Percentiles rank a stretch among this genome's conserved stretches.
Evolutionary conservation across 1,284 basidiomycete species (phyloP).

Genomic region (Tetrapyrgos nigripes): DNA sequence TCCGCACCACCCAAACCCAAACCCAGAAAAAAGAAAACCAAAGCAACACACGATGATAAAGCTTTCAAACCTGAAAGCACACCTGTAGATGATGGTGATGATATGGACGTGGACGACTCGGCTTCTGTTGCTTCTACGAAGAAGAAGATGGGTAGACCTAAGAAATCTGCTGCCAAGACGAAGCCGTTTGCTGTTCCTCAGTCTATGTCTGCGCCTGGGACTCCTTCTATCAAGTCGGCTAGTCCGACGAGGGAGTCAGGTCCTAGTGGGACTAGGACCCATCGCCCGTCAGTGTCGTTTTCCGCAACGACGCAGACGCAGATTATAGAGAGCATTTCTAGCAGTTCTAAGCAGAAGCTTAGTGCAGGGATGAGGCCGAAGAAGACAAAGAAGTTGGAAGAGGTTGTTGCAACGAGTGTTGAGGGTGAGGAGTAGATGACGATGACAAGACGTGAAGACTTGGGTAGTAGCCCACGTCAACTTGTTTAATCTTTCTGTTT

Average conservation of each 20-base stretch:
- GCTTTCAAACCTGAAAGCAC: slow-evolving; percentile 19
- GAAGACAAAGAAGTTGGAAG: slow-evolving; percentile 14
- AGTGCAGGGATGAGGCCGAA: slow-evolving; percentile 13
- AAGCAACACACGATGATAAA: slow-evolving; percentile 19
- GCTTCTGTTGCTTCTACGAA: slow-evolving; percentile 15
- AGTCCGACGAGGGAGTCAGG: slow-evolving; percentile 7
- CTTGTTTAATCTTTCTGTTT: background rate
- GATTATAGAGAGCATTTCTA: background rate
- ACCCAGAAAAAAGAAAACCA: slow-evolving; percentile 21
- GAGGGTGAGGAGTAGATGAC: slow-evolving; percentile 16
- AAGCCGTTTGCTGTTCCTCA: background rate
- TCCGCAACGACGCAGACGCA: slow-evolving; percentile 14
- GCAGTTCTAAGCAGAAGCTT: slow-evolving; percentile 11
- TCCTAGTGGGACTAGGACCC: background rate
- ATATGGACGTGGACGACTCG: slow-evolving; percentile 23
- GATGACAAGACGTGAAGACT: too few relatives aligned
- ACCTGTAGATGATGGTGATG: slow-evolving; percentile 13
- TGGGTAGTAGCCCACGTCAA: too few relatives aligned
- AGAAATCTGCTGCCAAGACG: slow-evolving; percentile 1
- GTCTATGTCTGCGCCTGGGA: background rate
- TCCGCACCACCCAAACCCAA: background rate
- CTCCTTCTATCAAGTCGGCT: background rate
- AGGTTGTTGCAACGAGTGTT: slow-evolving; percentile 21
- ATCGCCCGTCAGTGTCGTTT: slow-evolving; percentile 23
- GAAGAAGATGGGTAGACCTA: slow-evolving; percentile 7